phyloP scores from a whole-genome alignment of 768 basidiomycete genomes.

The Suillus spraguei region DNA sequence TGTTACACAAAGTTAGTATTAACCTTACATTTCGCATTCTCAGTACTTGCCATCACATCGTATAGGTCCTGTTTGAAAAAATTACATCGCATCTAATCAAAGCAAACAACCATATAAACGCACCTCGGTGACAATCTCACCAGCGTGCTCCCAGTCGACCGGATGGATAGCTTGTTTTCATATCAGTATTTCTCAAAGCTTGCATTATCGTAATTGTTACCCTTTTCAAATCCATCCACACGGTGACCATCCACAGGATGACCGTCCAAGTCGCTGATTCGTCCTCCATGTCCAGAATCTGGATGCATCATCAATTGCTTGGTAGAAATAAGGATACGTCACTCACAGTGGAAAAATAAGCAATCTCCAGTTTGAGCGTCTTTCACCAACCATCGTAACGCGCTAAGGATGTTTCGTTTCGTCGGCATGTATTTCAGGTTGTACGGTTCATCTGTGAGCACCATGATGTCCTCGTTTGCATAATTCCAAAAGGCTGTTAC shows the following conservation, averaged over 20 bases:
- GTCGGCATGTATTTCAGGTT: slow-evolving; percentile 44
- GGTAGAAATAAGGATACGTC: background rate
- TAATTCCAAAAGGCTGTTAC: slow-evolving; percentile 40
- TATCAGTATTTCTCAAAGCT: background rate
- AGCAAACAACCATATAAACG: background rate
- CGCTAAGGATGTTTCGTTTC: slow-evolving; percentile 47
- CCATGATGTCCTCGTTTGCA: slow-evolving; percentile 49
- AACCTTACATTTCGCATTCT: background rate
- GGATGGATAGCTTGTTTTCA: slow-evolving; percentile 4
- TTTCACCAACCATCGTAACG: slow-evolving; percentile 60
- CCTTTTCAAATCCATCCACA: slow-evolving; percentile 2
- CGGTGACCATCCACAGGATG: background rate
- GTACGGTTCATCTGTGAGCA: slow-evolving; percentile 45
- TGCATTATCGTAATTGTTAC: background rate
- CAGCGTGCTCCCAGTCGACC: slow-evolving; percentile 2
- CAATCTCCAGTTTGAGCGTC: slow-evolving; percentile 65
- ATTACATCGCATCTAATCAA: background rate
- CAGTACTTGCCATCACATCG: slow-evolving; percentile 1
- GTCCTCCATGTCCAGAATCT: slow-evolving; percentile 10
- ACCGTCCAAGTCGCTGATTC: slow-evolving; percentile 2
- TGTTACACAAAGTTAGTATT: background rate
- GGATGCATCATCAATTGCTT: background rate
- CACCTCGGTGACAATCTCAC: slow-evolving; percentile 4
- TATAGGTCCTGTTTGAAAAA: background rate
- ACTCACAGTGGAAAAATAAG: slow-evolving; percentile 64